These are phyloP conservation scores for Naganishia friedmannii DNA, from an alignment of 768 basidiomycete species.

Conservation along the genomic window DNA sequence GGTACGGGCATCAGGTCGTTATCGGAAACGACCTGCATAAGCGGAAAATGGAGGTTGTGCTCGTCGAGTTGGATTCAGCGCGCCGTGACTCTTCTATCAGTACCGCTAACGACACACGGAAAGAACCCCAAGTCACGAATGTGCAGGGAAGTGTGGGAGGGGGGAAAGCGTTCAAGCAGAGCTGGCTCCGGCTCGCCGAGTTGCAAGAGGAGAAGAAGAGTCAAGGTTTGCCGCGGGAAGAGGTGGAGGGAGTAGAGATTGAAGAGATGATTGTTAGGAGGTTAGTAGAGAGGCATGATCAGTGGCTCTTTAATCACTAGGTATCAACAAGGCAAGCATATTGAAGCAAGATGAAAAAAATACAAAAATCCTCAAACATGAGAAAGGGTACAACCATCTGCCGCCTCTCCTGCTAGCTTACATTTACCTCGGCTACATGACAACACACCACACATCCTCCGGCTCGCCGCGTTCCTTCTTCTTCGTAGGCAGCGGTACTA, in stretches of 20 bases:
- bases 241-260: conserved; percentile 69
- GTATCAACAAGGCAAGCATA: conserved; percentile 13
- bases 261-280: conserved; percentile 84
- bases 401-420: neutral
- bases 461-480: neutral
- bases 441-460: conserved; percentile 23
- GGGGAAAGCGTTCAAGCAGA: conserved; percentile 42
- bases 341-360: too few species aligned
- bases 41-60: conserved; percentile 87
- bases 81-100: too few species aligned
- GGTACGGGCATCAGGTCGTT: conserved; percentile 96
- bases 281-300: conserved; percentile 68
- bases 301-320: conserved; percentile 56
- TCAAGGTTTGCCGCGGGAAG: conserved; percentile 51
- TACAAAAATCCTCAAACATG: too few species aligned
- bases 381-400: neutral
- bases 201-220: conserved; percentile 37
- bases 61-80: conserved; percentile 65
- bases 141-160: conserved; percentile 23
- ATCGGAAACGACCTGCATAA: conserved; percentile 92
- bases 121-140: too few species aligned
- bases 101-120: too few species aligned
- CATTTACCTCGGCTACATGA: conserved; percentile 17
- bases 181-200: conserved; percentile 48
- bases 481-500: conserved; percentile 24